These are phyloP conservation scores for Davidsoniella virescens DNA, from an alignment of 2,329 filamentous ascomycete genomes.

Conservation along the genomic window DNA sequence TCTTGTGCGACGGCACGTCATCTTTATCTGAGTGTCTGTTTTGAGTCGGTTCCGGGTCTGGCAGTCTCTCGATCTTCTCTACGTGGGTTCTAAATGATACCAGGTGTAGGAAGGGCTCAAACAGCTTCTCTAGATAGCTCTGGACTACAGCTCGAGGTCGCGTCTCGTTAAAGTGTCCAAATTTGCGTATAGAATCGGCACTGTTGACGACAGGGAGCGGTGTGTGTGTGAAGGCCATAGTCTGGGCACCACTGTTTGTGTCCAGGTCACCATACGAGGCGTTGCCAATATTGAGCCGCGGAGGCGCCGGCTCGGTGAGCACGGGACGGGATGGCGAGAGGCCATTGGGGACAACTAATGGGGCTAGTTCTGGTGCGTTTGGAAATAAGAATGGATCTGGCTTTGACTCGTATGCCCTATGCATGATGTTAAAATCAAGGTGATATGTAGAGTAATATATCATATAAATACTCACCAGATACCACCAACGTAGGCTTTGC, in stretches of 20 bases:
- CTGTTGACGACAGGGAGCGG: constrained; percentile 22
- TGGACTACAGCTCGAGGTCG: neutral
- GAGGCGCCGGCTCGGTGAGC: neutral
- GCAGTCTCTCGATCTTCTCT: constrained; percentile 2
- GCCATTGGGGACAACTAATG: neutral
- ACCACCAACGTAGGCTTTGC: constrained; percentile 42
- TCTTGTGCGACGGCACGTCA: constrained; percentile 11
- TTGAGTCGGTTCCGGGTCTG: neutral
- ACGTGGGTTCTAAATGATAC: constrained; percentile 1
- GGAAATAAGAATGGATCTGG: constrained; percentile 1
- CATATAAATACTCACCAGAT: constrained; percentile 34
- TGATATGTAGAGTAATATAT: neutral
- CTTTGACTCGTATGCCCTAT: constrained; percentile 2
- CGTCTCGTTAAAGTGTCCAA: constrained; percentile 3
- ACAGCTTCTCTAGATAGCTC: constrained; percentile 3
- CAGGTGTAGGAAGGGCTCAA: constrained; percentile 1
- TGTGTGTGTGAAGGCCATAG: constrained; percentile 41
- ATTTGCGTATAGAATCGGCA: constrained; percentile 12
- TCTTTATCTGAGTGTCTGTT: neutral
- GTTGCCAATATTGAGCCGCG: constrained; percentile 1
- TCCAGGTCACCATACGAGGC: constrained; percentile 41
- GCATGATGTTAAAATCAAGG: neutral
- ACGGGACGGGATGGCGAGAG: neutral
- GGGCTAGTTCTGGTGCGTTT: neutral
- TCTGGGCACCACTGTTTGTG: constrained; percentile 37